A percentile compares a stretch with the other conserved stretches of the same genome.
Conservation (phyloP, 768 basidiomycete species). For the Baorangia bicolor region DNA sequence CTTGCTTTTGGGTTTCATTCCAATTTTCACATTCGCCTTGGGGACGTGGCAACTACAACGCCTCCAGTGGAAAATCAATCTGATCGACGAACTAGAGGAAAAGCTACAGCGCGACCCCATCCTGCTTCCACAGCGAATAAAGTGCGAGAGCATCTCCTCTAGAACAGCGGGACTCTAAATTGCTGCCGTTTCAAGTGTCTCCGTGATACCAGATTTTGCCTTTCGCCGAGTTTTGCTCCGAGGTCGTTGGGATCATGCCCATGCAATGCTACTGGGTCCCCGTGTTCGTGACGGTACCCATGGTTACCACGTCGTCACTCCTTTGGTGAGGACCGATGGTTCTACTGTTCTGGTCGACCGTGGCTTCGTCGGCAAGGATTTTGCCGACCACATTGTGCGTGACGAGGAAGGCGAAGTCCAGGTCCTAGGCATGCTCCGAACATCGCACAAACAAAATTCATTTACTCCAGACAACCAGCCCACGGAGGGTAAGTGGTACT, state of each 20-base stretch:
- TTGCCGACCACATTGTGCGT: slow-evolving; percentile 39
- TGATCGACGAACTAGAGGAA: slow-evolving; percentile 92
- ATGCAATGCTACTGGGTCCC: slow-evolving; percentile 80
- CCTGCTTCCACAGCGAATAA: slow-evolving; percentile 76
- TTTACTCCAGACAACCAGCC: slow-evolving; percentile 92
- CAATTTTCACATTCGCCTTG: slow-evolving; percentile 84
- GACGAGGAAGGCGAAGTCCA: slow-evolving; percentile 59
- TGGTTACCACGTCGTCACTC: slow-evolving; percentile 87
- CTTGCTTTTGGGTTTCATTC: slow-evolving; percentile 78
- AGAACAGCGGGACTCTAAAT: slow-evolving; percentile 20
- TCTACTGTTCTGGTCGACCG: slow-evolving; percentile 90
- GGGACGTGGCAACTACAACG: slow-evolving; percentile 94
- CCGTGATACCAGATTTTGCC: slow-evolving; percentile 82
- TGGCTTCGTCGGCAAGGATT: slow-evolving; percentile 76
- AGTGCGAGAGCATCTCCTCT: slow-evolving; percentile 52
- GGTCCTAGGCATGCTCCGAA: slow-evolving; percentile 84
- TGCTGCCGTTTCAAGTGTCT: slow-evolving; percentile 43
- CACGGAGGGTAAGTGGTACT: slow-evolving; percentile 83
- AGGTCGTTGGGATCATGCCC: slow-evolving; percentile 78
- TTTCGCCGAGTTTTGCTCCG: slow-evolving; percentile 80
- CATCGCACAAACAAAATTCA: slow-evolving; percentile 64
- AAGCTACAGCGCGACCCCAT: slow-evolving; percentile 82
- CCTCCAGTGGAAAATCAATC: slow-evolving; percentile 89
- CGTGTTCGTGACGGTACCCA: slow-evolving; percentile 85
- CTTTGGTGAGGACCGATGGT: slow-evolving; percentile 74